These are phyloP conservation scores for Kodamaea kaohsiungensis DNA, from an alignment of 805 yeast species.

Conservation along the genomic window DNA sequence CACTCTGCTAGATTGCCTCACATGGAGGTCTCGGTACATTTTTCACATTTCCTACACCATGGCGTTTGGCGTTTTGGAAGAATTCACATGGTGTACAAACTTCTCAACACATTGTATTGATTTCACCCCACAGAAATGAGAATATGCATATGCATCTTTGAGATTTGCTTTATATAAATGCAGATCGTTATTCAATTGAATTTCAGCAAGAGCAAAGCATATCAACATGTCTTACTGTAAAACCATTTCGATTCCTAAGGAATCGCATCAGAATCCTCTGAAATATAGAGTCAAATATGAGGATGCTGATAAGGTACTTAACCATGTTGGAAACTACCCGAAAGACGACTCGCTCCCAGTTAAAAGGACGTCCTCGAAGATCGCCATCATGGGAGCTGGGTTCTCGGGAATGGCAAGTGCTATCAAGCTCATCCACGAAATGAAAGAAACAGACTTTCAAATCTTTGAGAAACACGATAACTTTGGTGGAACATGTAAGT, in stretches of 20 bases:
- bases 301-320: slow-evolving; percentile 26
- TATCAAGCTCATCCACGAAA: slow-evolving; percentile 24
- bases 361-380: slow-evolving; percentile 25
- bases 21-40: neutral
- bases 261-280: slow-evolving; percentile 34
- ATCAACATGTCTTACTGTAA: neutral
- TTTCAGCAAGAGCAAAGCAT: neutral
- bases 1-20: too few species aligned
- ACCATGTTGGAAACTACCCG: slow-evolving; percentile 20
- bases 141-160: neutral
- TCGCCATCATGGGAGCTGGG: slow-evolving; percentile 43
- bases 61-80: neutral
- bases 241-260: slow-evolving; percentile 10
- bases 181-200: neutral
- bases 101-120: neutral
- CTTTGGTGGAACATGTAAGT: slow-evolving; percentile 39
- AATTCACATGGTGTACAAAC: neutral
- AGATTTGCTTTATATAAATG: neutral
- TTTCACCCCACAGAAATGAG: neutral
- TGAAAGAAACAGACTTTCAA: slow-evolving; percentile 30
- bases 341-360: slow-evolving; percentile 21
- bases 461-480: slow-evolving; percentile 40
- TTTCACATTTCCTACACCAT: neutral
- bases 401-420: slow-evolving; percentile 40
- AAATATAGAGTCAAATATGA: slow-evolving; percentile 30